phyloP scores from a whole-genome alignment of 768 basidiomycete species.

The Boletus reticulatus region DNA sequence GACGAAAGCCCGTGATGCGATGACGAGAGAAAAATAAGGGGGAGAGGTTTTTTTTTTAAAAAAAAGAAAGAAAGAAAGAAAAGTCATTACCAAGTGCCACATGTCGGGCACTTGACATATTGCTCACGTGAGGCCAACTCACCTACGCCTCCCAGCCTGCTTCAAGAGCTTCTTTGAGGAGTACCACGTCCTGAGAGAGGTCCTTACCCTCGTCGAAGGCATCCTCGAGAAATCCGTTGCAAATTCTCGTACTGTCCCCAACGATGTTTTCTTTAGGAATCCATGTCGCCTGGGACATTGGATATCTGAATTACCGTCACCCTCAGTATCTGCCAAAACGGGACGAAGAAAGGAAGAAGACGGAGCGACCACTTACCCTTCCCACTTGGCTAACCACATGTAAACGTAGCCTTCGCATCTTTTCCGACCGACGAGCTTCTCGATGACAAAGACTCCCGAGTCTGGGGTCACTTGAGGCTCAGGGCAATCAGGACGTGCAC shows the following conservation, averaged over 20 bases:
- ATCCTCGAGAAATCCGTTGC: constrained; percentile 15
- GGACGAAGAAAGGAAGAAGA: background rate
- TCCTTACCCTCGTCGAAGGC: constrained; percentile 19
- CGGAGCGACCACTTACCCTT: constrained; percentile 21
- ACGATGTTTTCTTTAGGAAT: constrained; percentile 28
- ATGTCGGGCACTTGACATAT: background rate
- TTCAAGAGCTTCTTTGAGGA: constrained; percentile 23
- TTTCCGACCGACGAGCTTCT: constrained; percentile 30
- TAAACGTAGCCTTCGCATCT: constrained; percentile 9
- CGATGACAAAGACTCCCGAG: constrained; percentile 22
- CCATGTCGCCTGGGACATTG: constrained; percentile 29
- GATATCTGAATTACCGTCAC: constrained; percentile 13
- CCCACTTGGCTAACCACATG: constrained; percentile 34
- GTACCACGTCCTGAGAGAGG: constrained; percentile 11
- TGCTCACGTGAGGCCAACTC: background rate
- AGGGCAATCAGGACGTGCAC: constrained; percentile 28
- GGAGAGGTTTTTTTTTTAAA: no score
- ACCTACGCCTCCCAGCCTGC: constrained; percentile 14
- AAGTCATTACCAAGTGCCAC: background rate
- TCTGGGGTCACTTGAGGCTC: constrained; percentile 1
- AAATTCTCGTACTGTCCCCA: constrained; percentile 15
- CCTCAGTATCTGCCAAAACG: background rate
- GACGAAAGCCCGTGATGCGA: background rate
- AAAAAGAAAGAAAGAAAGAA: background rate
- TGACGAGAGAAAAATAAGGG: background rate